Conservation (phyloP, 2,329 filamentous ascomycete genomes). For the Claviceps sp. region DNA sequence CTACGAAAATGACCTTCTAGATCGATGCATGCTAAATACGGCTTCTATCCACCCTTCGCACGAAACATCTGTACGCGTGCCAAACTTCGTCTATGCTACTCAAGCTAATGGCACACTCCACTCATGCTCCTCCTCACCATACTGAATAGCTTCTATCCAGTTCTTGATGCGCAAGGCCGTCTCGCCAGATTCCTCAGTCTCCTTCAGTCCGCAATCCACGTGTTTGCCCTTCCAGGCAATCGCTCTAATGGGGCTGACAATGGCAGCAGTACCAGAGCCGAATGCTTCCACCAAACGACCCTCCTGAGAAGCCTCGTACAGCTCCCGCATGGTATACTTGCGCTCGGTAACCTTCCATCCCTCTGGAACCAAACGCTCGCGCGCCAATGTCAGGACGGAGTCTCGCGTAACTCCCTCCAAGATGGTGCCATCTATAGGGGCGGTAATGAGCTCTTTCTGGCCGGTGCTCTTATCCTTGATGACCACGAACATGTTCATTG, state of each 20-base stretch:
- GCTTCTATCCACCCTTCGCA: not conserved
- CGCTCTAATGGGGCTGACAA: conserved; percentile 78
- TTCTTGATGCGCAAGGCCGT: conserved; percentile 79
- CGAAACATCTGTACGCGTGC: not conserved
- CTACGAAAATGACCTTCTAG: not conserved
- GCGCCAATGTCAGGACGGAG: conserved; percentile 73
- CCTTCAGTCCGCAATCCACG: conserved; percentile 71
- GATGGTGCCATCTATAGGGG: conserved; percentile 91
- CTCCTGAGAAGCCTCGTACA: conserved; percentile 69
- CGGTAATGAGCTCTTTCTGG: conserved; percentile 85
- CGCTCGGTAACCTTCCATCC: conserved; percentile 84
- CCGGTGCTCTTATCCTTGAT: conserved; percentile 77
- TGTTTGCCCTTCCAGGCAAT: conserved; percentile 79
- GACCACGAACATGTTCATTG: conserved; percentile 95
- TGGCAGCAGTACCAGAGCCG: conserved; percentile 83
- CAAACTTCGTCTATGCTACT: not conserved
- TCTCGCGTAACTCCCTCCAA: conserved; percentile 90
- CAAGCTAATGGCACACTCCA: conserved; percentile 57
- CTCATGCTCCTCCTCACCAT: conserved; percentile 80
- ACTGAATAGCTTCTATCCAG: conserved; percentile 94
- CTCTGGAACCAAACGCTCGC: conserved; percentile 68
- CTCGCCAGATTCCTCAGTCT: conserved; percentile 75
- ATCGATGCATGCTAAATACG: not conserved
- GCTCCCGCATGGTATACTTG: conserved; percentile 82
- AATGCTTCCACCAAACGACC: conserved; percentile 88